phyloP scores from a whole-genome alignment of 1,139 yeast species.

The Zhuliangozyma blackwelliae region DNA sequence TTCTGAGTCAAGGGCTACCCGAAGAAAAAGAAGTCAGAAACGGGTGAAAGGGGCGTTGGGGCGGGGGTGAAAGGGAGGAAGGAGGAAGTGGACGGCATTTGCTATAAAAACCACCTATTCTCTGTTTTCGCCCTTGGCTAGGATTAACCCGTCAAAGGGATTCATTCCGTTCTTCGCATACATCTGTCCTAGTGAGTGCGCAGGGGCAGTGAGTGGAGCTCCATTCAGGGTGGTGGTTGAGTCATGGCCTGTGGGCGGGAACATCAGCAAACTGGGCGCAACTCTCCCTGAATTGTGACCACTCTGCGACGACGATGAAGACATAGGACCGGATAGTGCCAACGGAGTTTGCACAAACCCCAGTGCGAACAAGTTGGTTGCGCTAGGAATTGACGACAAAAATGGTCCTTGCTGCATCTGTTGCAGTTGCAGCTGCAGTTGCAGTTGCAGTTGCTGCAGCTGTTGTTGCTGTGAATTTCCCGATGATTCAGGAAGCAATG shows the following conservation, averaged over 20 bases:
- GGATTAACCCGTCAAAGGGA: conserved; percentile 40
- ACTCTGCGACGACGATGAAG: too few species aligned
- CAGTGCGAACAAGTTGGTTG: conserved; percentile 34
- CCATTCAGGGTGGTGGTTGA: conserved; percentile 19
- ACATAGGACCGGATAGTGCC: conserved; percentile 1
- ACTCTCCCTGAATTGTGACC: neutral
- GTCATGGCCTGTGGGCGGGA: conserved; percentile 7
- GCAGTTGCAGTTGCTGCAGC: too few species aligned
- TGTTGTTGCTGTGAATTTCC: conserved; percentile 3
- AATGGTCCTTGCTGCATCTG: neutral
- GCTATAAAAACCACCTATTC: neutral
- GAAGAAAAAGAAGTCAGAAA: too few species aligned
- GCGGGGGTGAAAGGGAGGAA: too few species aligned
- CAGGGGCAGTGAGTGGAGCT: conserved; percentile 30
- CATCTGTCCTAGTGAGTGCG: conserved; percentile 32
- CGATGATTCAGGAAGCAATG: conserved; percentile 25
- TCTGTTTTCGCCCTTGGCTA: conserved; percentile 17
- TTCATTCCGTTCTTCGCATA: conserved; percentile 36
- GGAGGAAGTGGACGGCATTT: too few species aligned
- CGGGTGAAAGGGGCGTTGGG: too few species aligned
- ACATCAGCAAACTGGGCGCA: neutral
- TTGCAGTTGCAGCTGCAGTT: neutral
- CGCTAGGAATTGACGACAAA: conserved; percentile 6
- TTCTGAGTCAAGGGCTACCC: too few species aligned
- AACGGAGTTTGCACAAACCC: neutral